These are phyloP conservation scores for Primulina huaijiensis DNA, from an alignment of 257 asterid species.

Conservation along the genomic window DNA sequence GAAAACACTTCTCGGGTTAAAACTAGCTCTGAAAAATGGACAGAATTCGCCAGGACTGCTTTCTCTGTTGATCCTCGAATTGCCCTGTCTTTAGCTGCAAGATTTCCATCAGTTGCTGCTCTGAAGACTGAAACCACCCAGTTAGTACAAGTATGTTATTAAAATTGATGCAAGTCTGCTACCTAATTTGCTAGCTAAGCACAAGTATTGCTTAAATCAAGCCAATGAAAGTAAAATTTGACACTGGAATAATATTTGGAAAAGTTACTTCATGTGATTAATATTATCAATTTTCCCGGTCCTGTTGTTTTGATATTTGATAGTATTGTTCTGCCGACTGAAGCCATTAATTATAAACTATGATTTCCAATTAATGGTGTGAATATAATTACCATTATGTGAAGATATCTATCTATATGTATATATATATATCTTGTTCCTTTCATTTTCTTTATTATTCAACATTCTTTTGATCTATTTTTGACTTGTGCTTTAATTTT, in stretches of 20 bases:
- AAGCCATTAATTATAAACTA: constrained; percentile 6
- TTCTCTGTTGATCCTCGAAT: constrained; percentile 89
- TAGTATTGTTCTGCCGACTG: constrained; percentile 10
- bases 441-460: constrained; percentile 11
- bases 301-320: background rate
- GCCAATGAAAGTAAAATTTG: constrained; percentile 10
- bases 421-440: background rate
- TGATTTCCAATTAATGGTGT: constrained; percentile 5
- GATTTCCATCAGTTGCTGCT: constrained; percentile 83
- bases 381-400: constrained; percentile 23
- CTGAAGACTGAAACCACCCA: constrained; percentile 78
- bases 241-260: constrained; percentile 15
- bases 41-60: constrained; percentile 77
- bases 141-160: constrained; percentile 74
- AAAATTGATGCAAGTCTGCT: background rate
- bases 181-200: constrained; percentile 8
- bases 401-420: constrained; percentile 2
- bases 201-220: constrained; percentile 3
- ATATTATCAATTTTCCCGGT: background rate
- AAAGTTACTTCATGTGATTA: constrained; percentile 10
- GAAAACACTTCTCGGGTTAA: constrained; percentile 66
- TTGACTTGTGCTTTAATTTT: constrained; percentile 26
- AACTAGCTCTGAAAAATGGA: constrained; percentile 89
- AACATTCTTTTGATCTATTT: constrained; percentile 18
- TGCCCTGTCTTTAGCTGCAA: constrained; percentile 79